These are phyloP conservation scores for Syzygium aqueum DNA, from an alignment of 345 rosid genomes.

Conservation along the genomic window DNA sequence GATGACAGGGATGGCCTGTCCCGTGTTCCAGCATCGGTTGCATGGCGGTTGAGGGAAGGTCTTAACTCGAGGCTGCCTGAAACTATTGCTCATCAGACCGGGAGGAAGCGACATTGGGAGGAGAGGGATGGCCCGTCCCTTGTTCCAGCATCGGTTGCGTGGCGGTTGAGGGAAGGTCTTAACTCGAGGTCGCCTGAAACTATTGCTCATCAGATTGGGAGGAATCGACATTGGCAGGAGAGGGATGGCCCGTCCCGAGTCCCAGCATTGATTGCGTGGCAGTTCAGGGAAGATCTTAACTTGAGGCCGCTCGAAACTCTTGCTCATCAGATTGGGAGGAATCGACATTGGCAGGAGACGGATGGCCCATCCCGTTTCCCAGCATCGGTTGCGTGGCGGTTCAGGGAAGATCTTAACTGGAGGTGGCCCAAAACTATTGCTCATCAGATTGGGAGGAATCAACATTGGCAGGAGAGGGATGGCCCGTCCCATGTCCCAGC, in stretches of 20 bases:
- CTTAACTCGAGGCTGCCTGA: background rate
- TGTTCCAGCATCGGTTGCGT: conserved; percentile 17
- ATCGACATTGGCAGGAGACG: background rate
- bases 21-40: background rate
- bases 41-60: background rate
- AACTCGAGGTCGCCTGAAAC: conserved; percentile 3
- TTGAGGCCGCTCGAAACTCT: background rate
- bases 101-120: background rate
- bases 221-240: background rate
- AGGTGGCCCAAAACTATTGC: background rate
- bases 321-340: background rate
- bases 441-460: background rate
- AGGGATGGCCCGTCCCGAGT: background rate
- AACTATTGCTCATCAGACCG: background rate
- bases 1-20: background rate
- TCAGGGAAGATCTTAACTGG: too few species aligned
- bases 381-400: background rate
- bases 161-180: conserved; percentile 16
- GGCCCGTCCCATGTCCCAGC: background rate
- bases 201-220: background rate
- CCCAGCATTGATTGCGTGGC: background rate
- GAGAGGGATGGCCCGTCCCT: conserved; percentile 9
- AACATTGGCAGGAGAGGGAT: background rate
- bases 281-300: background rate
- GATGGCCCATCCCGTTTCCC: background rate